phyloP scores from a whole-genome alignment of 768 basidiomycete genomes.

The Nidula microcarpa region DNA sequence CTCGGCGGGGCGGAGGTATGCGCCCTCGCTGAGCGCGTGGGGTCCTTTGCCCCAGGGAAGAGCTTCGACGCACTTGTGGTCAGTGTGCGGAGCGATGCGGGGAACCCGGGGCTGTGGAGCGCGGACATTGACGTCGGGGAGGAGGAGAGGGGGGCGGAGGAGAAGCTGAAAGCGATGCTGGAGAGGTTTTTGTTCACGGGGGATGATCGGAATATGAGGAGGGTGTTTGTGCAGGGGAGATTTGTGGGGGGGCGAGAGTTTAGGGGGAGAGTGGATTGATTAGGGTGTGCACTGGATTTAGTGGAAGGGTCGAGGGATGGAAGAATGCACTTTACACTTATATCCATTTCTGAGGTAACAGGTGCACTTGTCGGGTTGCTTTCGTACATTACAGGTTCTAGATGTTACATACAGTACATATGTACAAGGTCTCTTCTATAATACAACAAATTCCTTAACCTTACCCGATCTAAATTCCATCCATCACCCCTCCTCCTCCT shows the following conservation, averaged over 20 bases:
- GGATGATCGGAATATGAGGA: conserved; percentile 78
- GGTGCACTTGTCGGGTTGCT: too few relatives aligned
- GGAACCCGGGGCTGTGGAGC: conserved; percentile 42
- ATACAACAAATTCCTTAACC: too few relatives aligned
- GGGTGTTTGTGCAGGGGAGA: conserved; percentile 82
- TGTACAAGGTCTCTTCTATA: too few relatives aligned
- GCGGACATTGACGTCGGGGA: conserved; percentile 7
- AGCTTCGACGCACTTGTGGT: conserved; percentile 89
- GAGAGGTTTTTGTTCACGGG: conserved; percentile 87
- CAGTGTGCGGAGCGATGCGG: conserved; percentile 45
- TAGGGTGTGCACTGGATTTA: too few relatives aligned
- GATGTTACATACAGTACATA: too few relatives aligned
- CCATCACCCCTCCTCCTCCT: not conserved
- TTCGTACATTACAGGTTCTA: too few relatives aligned
- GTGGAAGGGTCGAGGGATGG: too few relatives aligned
- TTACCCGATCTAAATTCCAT: not conserved
- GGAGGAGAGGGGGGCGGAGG: conserved; percentile 20
- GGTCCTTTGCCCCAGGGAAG: conserved; percentile 78
- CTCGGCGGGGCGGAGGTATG: conserved; percentile 88
- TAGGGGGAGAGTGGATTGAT: too few relatives aligned
- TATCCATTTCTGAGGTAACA: too few relatives aligned
- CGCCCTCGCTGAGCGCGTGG: conserved; percentile 60
- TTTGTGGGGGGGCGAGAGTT: conserved; percentile 65
- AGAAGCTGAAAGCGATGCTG: conserved; percentile 52
- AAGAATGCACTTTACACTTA: too few relatives aligned